phyloP scores from a whole-genome alignment of 169 alveolate species.

The Plasmodium fragile region DNA sequence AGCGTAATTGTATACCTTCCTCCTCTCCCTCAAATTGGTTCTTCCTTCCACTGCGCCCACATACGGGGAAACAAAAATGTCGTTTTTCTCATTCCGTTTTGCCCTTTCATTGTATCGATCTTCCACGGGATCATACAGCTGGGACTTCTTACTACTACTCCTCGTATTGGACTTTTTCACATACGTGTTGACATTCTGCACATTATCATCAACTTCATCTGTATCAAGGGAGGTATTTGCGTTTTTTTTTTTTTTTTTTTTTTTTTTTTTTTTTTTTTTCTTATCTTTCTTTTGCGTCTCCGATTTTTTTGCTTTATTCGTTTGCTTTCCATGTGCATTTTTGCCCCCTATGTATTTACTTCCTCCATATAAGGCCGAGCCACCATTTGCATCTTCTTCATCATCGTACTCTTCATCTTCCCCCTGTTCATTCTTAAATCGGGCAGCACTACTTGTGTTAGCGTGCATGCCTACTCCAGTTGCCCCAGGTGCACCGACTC shows the following conservation, averaged over 20 bases:
- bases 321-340: not conserved
- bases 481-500: too few species aligned
- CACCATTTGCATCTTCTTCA: not conserved
- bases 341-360: constrained; percentile 6
- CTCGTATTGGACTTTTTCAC: constrained; percentile 35
- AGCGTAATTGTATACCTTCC: constrained; percentile 52
- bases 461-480: not conserved
- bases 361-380: not conserved
- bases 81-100: constrained; percentile 37
- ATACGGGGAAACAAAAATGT: constrained; percentile 61
- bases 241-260: constrained; percentile 19
- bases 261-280: constrained; percentile 12
- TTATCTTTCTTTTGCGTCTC: constrained; percentile 21
- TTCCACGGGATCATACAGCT: constrained; percentile 29
- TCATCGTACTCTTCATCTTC: not conserved
- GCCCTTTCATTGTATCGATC: constrained; percentile 51
- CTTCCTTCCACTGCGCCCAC: constrained; percentile 63
- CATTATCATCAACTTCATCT: constrained; percentile 66
- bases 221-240: not conserved
- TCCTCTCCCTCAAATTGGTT: constrained; percentile 67
- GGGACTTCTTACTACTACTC: constrained; percentile 1
- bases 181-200: constrained; percentile 47
- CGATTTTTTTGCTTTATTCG: not conserved
- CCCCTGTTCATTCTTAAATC: not conserved
- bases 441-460: not conserved